phyloP scores from a whole-genome alignment of 2,329 filamentous ascomycete genomes.

The Colletotrichum sp. region DNA sequence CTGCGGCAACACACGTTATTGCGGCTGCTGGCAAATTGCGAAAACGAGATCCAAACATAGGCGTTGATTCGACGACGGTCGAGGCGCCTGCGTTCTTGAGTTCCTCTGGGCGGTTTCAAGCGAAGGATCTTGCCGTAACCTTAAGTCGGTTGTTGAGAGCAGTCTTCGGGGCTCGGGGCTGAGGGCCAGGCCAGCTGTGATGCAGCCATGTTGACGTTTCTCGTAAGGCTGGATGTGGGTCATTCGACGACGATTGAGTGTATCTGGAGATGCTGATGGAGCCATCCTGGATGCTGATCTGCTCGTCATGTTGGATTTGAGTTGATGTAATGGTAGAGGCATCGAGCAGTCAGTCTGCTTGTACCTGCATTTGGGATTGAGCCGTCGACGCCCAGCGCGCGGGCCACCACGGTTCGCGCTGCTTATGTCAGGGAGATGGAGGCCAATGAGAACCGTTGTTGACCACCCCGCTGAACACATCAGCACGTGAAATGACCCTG shows the following conservation, averaged over 20 bases:
- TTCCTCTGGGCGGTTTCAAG: conserved; percentile 3
- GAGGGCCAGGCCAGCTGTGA: background rate
- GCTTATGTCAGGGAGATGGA: conserved; percentile 5
- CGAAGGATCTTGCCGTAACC: background rate
- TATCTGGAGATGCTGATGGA: background rate
- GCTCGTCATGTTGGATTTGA: background rate
- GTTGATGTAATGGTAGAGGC: background rate
- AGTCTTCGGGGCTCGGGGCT: background rate
- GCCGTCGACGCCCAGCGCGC: background rate
- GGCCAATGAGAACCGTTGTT: background rate
- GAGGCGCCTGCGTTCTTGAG: conserved; percentile 6
- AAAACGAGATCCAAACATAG: background rate
- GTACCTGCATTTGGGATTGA: background rate
- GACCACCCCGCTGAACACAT: conserved; percentile 8
- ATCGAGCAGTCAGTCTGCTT: background rate
- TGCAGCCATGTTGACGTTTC: background rate
- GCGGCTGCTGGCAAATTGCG: background rate
- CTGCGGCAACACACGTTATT: background rate
- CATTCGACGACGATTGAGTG: background rate
- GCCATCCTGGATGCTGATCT: background rate
- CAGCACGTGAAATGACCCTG: conserved; percentile 22
- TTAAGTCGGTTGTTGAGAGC: background rate
- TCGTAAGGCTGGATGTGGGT: background rate
- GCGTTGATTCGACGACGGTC: background rate
- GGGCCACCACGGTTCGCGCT: background rate